Base-by-base conservation (phyloP, 2,329 filamentous ascomycete species). In the Neonectria coccinea region DNA sequence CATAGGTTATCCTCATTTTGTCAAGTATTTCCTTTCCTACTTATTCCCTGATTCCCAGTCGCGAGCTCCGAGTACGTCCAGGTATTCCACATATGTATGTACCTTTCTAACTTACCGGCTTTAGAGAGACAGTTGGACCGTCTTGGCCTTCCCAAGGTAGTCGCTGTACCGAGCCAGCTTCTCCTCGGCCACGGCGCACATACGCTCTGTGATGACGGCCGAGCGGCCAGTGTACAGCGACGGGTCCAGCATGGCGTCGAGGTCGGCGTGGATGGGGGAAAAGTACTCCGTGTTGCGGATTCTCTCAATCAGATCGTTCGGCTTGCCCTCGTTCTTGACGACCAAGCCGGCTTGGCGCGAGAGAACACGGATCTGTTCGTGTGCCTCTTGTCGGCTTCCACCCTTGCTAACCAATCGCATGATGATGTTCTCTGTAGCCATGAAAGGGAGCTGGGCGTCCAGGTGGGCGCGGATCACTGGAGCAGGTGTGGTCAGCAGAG, bases 271-370 rank as follows among this genome's bases (percentile, higher is more conserved):
- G 29, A 71, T 68, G 0, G 68, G 68, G 39, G 59, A 56, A 45
- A 71, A 71, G 50, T 68, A 71, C n/a, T 67, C 68, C 0, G 62
- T 71, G n/a, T 64, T 68, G 55, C 59, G 62, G 45, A 71, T 66
- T 5, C 69, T 31, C 45, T 60, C 62, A 3, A 71, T 62, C 10
- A 71, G 63, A n/a, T 71, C 69, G 20, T 71, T 71, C 4, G 65
- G 59, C 57, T 63, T 66, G 45, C 63, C 65, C 48, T 68, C 63
- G 16, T 58, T 59, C 42, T 71, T 71, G n/a, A 67, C 69, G 3
- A 67, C 54, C n/a, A 39, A 44, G 18, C 57, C 56, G 0, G 68
- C 69, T 29, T 71, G 60, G 52, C 70, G 65, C 0, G 69, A 71
- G 18, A 71, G 67, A 4, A 71, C 69, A 0, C 65, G 69, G 20